A percentile compares a stretch with the other conserved stretches of the same genome.
phyloP scores from a whole-genome alignment of 2,329 filamentous ascomycete genomes.

The Beauveria caledonica region DNA sequence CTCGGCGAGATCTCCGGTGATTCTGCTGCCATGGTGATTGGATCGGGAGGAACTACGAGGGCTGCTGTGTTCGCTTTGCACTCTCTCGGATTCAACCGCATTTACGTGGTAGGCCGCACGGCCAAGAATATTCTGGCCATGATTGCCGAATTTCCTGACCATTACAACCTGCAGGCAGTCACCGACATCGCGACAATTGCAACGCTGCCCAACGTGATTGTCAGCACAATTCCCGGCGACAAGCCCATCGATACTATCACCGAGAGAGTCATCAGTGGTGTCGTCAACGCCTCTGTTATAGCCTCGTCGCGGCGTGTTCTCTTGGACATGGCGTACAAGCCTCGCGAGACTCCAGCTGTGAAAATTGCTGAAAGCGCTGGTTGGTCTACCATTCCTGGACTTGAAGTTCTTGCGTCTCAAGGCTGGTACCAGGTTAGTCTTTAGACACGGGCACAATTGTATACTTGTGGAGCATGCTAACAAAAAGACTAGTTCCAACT shows the following conservation, averaged over 20 bases:
- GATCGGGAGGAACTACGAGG: slow-evolving; percentile 83
- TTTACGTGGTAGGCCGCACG: slow-evolving; percentile 80
- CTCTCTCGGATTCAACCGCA: slow-evolving; percentile 72
- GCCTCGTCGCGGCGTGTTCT: slow-evolving; percentile 48
- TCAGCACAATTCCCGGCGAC: slow-evolving; percentile 88
- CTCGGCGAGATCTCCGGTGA: slow-evolving; percentile 31
- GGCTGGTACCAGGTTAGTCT: slow-evolving; percentile 71
- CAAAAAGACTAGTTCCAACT: slow-evolving; percentile 54
- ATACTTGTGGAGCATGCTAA: slow-evolving; percentile 14
- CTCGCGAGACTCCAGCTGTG: slow-evolving; percentile 75
- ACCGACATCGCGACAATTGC: slow-evolving; percentile 39
- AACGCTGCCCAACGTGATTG: slow-evolving; percentile 58
- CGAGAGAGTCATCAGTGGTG: slow-evolving; percentile 51
- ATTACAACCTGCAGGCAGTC: slow-evolving; percentile 64
- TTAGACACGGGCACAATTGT: background rate
- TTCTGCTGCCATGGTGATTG: slow-evolving; percentile 67
- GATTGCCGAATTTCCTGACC: slow-evolving; percentile 60
- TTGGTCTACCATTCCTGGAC: slow-evolving; percentile 77
- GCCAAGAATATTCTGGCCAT: slow-evolving; percentile 59
- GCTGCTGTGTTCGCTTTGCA: slow-evolving; percentile 86
- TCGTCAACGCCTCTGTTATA: slow-evolving; percentile 35
- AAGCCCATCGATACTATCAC: slow-evolving; percentile 68
- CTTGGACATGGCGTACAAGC: slow-evolving; percentile 96
- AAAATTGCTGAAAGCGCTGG: slow-evolving; percentile 62
- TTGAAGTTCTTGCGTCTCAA: slow-evolving; percentile 85